Evolutionary conservation across 2,329 filamentous ascomycete species (phyloP).

Genomic region (Fusarium nurragi): DNA sequence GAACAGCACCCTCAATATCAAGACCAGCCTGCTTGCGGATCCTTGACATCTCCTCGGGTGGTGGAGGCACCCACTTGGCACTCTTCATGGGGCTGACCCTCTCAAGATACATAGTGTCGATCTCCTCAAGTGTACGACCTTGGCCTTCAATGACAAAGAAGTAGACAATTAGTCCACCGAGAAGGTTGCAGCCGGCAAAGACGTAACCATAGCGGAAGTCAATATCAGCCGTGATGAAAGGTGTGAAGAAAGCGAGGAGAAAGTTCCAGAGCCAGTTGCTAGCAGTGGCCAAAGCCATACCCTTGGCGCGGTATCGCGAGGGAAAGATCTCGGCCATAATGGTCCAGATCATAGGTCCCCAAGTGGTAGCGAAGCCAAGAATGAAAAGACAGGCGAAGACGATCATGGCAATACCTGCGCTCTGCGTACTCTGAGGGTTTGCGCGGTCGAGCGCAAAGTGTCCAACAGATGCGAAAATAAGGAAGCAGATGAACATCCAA

Average conservation of each 20-base stretch:
- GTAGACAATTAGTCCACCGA: slow-evolving; percentile 73
- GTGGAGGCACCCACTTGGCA: slow-evolving; percentile 60
- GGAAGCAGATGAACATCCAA: slow-evolving; percentile 70
- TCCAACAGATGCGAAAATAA: slow-evolving; percentile 64
- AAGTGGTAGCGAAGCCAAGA: slow-evolving; percentile 72
- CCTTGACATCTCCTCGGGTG: slow-evolving; percentile 55
- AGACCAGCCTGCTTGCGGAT: slow-evolving; percentile 55
- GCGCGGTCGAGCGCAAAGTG: slow-evolving; percentile 57
- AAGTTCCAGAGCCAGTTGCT: slow-evolving; percentile 80
- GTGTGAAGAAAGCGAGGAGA: slow-evolving; percentile 79
- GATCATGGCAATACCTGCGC: slow-evolving; percentile 68
- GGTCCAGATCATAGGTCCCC: slow-evolving; percentile 73
- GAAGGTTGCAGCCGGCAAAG: slow-evolving; percentile 76
- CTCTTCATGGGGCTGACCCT: slow-evolving; percentile 71
- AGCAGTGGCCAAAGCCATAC: slow-evolving; percentile 68
- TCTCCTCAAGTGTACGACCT: slow-evolving; percentile 78
- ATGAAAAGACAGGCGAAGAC: slow-evolving; percentile 72
- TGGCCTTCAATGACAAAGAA: slow-evolving; percentile 82
- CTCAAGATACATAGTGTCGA: slow-evolving; percentile 80
- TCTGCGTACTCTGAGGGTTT: slow-evolving; percentile 48
- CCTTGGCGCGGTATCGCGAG: slow-evolving; percentile 67
- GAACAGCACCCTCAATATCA: slow-evolving; percentile 46
- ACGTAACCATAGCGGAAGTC: slow-evolving; percentile 80
- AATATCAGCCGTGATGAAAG: slow-evolving; percentile 78
- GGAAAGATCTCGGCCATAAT: slow-evolving; percentile 73